Percentiles rank a stretch among this genome's conserved stretches.
Conservation (phyloP, 306 rosid species). For the Cicer bijugum region DNA sequence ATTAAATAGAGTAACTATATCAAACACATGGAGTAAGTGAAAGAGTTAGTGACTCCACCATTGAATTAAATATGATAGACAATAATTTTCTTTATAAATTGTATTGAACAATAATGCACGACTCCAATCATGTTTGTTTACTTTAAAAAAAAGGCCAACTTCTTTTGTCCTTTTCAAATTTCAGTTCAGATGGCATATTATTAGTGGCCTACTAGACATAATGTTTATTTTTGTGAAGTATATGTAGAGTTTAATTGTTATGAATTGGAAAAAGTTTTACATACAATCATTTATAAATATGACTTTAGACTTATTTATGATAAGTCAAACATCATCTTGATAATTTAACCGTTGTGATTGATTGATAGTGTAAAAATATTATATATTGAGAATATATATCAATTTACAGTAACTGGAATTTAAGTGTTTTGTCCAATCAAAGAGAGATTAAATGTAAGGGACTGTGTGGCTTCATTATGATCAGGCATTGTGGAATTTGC, state of each 20-base stretch:
- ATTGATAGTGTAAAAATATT: too few relatives aligned
- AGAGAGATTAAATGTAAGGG: conserved; percentile 22
- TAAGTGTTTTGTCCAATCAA: conserved; percentile 8
- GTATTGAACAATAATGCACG: not conserved
- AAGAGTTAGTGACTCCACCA: not conserved
- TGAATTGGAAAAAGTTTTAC: too few relatives aligned
- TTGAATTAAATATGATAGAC: not conserved
- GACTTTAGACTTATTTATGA: too few relatives aligned
- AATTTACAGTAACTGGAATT: not conserved
- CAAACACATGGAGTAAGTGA: not conserved
- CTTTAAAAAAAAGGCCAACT: not conserved
- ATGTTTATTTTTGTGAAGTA: not conserved
- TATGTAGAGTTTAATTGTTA: not conserved
- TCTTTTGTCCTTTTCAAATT: not conserved
- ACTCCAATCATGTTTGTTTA: not conserved
- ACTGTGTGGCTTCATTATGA: conserved; percentile 19
- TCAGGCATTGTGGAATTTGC: conserved; percentile 11
- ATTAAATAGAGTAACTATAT: not conserved
- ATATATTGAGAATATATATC: too few relatives aligned
- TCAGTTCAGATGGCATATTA: not conserved
- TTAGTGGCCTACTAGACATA: conserved; percentile 13
- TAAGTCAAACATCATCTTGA: too few relatives aligned
- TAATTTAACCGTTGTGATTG: too few relatives aligned
- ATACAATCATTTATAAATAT: too few relatives aligned
- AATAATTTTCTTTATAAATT: not conserved